Percentiles rank a stretch among this genome's conserved stretches.
Evolutionary conservation across 352 stramenopile genomes (phyloP).

Genomic region (Sclerospora graminicola): DNA sequence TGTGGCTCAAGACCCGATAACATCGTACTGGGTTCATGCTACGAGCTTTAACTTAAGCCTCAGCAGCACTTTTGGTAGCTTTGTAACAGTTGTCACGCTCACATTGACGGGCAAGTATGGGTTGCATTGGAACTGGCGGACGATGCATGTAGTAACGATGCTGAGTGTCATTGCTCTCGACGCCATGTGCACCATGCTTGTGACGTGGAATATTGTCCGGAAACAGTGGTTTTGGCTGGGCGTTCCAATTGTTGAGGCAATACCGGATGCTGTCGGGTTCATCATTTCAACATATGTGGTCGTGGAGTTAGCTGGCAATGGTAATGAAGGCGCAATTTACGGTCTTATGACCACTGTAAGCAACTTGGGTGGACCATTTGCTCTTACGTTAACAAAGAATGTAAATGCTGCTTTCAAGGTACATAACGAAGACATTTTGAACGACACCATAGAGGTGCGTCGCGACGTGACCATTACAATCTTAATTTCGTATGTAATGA

Average conservation of each 20-base stretch:
- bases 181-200: slow-evolving; percentile 35
- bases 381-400: slow-evolving; percentile 38
- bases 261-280: slow-evolving; percentile 32
- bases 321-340: slow-evolving; percentile 48
- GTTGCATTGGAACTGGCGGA: slow-evolving; percentile 42
- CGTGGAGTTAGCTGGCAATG: slow-evolving; percentile 39
- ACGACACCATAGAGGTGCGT: slow-evolving; percentile 33
- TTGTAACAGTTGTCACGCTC: slow-evolving; percentile 31
- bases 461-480: slow-evolving; percentile 48
- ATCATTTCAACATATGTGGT: slow-evolving; percentile 49
- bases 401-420: slow-evolving; percentile 39
- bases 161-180: slow-evolving; percentile 34
- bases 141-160: slow-evolving; percentile 32
- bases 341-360: slow-evolving; percentile 42
- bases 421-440: slow-evolving; percentile 35
- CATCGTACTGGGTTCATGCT: slow-evolving; percentile 37
- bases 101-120: slow-evolving; percentile 38
- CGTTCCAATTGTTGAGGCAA: slow-evolving; percentile 32
- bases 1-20: slow-evolving; percentile 36
- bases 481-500: slow-evolving; percentile 38
- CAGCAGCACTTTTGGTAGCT: slow-evolving; percentile 32
- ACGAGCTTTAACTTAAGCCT: slow-evolving; percentile 37
- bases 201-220: slow-evolving; percentile 39
- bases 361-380: slow-evolving; percentile 35
- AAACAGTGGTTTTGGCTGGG: slow-evolving; percentile 52